Evolutionary conservation across 2,329 filamentous ascomycete genomes (phyloP).

Genomic region (Curvularia lunata): DNA sequence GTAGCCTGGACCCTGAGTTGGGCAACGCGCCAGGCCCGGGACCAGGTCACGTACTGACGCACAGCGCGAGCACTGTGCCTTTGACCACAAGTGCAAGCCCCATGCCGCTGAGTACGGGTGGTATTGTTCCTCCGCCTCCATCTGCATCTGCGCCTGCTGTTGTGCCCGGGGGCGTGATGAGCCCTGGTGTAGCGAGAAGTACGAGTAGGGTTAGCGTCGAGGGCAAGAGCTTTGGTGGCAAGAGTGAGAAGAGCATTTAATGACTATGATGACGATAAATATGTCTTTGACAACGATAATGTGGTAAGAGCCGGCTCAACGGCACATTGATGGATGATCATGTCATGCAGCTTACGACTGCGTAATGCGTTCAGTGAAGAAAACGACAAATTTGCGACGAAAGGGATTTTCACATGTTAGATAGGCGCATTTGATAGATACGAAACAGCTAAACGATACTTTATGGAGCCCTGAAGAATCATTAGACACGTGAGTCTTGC

Average conservation of each 20-base stretch:
- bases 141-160: neutral
- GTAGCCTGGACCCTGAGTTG: constrained; percentile 7
- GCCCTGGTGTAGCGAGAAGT: neutral
- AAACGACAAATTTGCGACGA: too few relatives aligned
- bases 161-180: neutral
- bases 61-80: neutral
- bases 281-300: neutral
- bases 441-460: too few relatives aligned
- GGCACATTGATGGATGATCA: neutral
- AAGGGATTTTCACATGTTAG: too few relatives aligned
- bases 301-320: neutral
- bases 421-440: too few relatives aligned
- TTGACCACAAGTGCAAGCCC: neutral
- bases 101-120: neutral
- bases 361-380: too few relatives aligned
- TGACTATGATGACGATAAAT: neutral
- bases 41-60: neutral
- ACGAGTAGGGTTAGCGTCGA: constrained; percentile 1
- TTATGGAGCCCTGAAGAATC: too few relatives aligned
- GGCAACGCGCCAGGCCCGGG: neutral
- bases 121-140: neutral
- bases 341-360: too few relatives aligned
- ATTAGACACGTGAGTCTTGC: too few relatives aligned
- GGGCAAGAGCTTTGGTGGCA: constrained; percentile 12
- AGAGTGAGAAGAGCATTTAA: constrained; percentile 7